Base-by-base conservation (phyloP, 164 flowering plant genomes). In the Sedum album region DNA sequence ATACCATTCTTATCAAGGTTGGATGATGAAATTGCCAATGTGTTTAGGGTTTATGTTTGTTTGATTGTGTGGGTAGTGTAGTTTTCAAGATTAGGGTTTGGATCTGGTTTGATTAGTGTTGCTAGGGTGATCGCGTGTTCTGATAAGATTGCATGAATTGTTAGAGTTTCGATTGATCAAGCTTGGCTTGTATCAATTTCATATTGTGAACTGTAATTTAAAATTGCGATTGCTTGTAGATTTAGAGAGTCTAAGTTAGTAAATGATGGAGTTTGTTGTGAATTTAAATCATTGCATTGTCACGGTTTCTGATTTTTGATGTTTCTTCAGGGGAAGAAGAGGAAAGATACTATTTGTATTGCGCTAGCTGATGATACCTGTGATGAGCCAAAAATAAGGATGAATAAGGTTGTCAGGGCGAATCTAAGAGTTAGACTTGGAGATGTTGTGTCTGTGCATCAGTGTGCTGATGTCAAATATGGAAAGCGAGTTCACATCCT, bases 391-490 rank as follows among this genome's bases (percentile, higher is more conserved):
- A 79, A 76, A 68, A 76, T 79, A 6, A 72, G 82, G 57, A 76
- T 79, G 81, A 79, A 79, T 69, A 79, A 79, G 66, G 79, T 76
- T 67, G 77, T 79, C 6, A 70, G 82, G 25, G 74, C 82, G 1
- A 79, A 79, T 66, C 60, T 79, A 68, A 76, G 82, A 67, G 82
- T 79, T 44, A 30, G 79, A 30, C 82, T 79, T 53, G 82, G 79
- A 21, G 82, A 79, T 70, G 82, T 79, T 38, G 73, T 79, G 2
- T 79, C 82, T 39, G 80, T 79, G 62, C 82, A 79, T 63, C 80
- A 79, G 26, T 79, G 79, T 55, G 72, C 77, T 2, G 82, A 79
- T 74, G 79, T 79, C 1, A 79, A 74, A 62, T 79, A 79, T 70
- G 82, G 79, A 42, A 76, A 72, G 72, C 77, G 82, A 36, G 79